Evolutionary conservation across 768 basidiomycete species (phyloP), one percentile per base, ranked within the genome.

Genomic region (Xerocomellus intermedius): DNA sequence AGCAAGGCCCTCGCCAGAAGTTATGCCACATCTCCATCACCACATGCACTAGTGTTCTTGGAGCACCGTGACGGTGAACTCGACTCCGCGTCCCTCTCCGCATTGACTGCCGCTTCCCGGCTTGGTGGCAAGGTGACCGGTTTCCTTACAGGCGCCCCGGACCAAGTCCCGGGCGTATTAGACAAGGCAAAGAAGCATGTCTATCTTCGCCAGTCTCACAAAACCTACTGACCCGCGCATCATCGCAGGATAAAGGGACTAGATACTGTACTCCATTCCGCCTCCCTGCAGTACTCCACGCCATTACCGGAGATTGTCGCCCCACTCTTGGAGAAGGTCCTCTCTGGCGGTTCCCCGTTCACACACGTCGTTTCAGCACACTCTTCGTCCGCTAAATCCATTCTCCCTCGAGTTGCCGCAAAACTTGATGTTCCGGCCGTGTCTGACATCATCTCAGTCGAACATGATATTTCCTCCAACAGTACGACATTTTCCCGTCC

Each of bases 341-440:
- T 96, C 5, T 80, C 85, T 21, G 73, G 76, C 43, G 78, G 77
- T 57, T 78, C 80, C 5, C 73, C 79, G 45, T 98, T 84, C 76
- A 95, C 96, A 6, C 96, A 99, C 69, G 81, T 98, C 62, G 87
- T 96, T 48, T 92, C 91, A 26, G 84, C 94, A 12, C 95, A 97
- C 62, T 92, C 95, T 0, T 92, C 95, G 5, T 82, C 86, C 45
- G 92, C 93, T 53, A 98, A 97, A 75, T 92, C 94, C 33, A 77
- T 98, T 58, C 80, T 98, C 53, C 97, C 97, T 38, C 90, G 96
- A 57, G 84, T 97, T 10, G 92, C 96, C 1, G 96, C 92, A 13
- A 79, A 77, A 57, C 82, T 98, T n/a, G 86, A 96, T 70, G 82
- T 87, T 21, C 92, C 94, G 8, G 92, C 93, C 57, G 82, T 97